These are phyloP conservation scores for Westerdykella aurantiaca DNA, from an alignment of 2,329 filamentous ascomycete species.

Conservation along the genomic window DNA sequence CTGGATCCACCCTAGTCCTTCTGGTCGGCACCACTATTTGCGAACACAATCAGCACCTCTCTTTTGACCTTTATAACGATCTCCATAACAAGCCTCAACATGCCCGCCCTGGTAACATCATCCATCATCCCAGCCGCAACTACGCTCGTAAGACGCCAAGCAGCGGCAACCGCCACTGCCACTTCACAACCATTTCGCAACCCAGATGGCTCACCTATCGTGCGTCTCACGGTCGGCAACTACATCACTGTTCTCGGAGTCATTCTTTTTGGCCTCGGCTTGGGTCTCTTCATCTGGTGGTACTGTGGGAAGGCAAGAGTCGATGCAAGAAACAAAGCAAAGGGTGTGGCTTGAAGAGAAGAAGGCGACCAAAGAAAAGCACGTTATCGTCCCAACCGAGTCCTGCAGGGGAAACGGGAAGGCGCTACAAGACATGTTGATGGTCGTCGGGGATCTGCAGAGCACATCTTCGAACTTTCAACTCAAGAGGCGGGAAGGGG, in stretches of 20 bases:
- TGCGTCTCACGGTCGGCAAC: slow-evolving; percentile 13
- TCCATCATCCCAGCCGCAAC: neutral
- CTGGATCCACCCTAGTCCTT: neutral
- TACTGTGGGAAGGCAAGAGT: neutral
- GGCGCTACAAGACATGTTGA: no score
- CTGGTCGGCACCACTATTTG: neutral
- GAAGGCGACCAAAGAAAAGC: no score
- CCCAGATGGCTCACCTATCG: slow-evolving; percentile 9
- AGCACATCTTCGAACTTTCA: no score
- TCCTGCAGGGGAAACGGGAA: no score
- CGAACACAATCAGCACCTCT: neutral
- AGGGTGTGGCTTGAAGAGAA: neutral
- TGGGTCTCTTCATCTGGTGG: neutral
- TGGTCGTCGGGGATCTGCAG: no score
- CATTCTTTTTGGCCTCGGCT: neutral
- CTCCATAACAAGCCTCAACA: no score
- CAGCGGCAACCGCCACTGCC: neutral
- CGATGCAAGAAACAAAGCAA: neutral
- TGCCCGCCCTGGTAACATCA: neutral
- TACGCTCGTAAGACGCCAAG: neutral
- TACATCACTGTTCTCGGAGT: neutral
- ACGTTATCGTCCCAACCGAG: no score
- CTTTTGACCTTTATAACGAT: neutral
- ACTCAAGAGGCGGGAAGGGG: no score
- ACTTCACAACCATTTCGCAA: slow-evolving; percentile 1